Conservation (phyloP, 148 eudicot species). For the Suaeda aralocaspica region DNA sequence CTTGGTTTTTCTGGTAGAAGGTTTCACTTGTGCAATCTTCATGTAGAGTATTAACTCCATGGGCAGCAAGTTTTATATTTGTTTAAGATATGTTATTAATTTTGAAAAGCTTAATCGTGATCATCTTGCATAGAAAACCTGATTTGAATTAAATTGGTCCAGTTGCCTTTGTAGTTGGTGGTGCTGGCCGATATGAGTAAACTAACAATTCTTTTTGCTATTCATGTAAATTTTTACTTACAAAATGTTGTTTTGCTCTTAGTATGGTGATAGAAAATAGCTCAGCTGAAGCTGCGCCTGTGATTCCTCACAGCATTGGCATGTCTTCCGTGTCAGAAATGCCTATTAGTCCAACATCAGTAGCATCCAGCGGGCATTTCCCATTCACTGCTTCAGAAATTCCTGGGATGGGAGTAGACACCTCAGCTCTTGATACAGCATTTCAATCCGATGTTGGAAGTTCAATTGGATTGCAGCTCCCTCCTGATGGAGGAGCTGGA, state of each 20-base stretch:
- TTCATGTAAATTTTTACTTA: slow-evolving; percentile 15
- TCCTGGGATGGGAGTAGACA: slow-evolving; percentile 86
- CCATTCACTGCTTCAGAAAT: slow-evolving; percentile 82
- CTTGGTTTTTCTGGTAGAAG: not conserved
- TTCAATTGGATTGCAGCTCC: slow-evolving; percentile 79
- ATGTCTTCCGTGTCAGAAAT: slow-evolving; percentile 78
- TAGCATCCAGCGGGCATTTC: slow-evolving; percentile 87
- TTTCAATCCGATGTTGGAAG: slow-evolving; percentile 85
- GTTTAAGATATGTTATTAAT: not conserved
- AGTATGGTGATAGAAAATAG: slow-evolving; percentile 73
- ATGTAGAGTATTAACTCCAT: not conserved
- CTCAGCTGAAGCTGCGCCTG: slow-evolving; percentile 51
- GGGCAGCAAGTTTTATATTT: not conserved
- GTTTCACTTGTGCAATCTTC: not conserved
- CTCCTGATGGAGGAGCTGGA: slow-evolving; percentile 71
- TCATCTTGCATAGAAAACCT: not conserved
- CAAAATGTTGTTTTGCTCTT: slow-evolving; percentile 11
- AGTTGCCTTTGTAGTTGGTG: not conserved
- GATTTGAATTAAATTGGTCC: not conserved
- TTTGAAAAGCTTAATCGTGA: not conserved
- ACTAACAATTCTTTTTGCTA: not conserved
- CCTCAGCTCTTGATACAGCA: slow-evolving; percentile 76
- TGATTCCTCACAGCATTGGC: slow-evolving; percentile 55
- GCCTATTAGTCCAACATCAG: slow-evolving; percentile 90
- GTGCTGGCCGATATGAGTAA: not conserved